Conservation (phyloP, 192 early-diverging fungal genomes). For the Jimgerdemannia lactiflua region DNA sequence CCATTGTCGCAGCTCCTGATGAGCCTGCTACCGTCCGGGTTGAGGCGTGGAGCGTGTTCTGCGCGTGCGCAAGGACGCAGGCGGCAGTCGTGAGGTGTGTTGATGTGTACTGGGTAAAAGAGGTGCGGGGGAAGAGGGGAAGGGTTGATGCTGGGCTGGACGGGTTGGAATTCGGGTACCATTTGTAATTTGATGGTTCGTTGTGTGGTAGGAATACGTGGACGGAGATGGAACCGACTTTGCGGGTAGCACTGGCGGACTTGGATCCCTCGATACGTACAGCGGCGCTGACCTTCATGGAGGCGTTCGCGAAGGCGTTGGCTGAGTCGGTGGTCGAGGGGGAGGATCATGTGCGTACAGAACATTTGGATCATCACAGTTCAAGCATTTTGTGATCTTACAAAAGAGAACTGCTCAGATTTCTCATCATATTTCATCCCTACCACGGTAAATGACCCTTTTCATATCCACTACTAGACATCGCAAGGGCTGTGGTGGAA, state of each 20-base stretch:
- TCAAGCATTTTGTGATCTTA: neutral
- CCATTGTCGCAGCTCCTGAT: neutral
- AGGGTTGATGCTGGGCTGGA: neutral
- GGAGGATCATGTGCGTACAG: neutral
- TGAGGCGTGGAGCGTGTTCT: constrained; percentile 40
- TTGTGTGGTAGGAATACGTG: constrained; percentile 16
- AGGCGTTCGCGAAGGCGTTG: constrained; percentile 35
- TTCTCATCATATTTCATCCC: neutral
- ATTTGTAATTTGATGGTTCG: too few species aligned
- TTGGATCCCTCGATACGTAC: constrained; percentile 36
- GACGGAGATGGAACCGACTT: constrained; percentile 22
- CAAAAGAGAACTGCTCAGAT: too few species aligned
- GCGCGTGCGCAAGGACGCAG: constrained; percentile 32
- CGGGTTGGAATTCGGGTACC: too few species aligned
- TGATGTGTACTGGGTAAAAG: neutral
- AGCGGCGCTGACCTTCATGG: constrained; percentile 36
- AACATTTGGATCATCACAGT: neutral
- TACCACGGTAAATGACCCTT: neutral
- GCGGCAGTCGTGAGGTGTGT: constrained; percentile 1
- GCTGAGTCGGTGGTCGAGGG: neutral
- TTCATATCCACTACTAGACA: neutral
- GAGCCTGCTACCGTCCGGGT: constrained; percentile 14
- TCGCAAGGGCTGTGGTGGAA: constrained; percentile 35
- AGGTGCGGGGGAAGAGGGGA: neutral
- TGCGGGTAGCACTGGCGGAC: constrained; percentile 8